phyloP scores from a whole-genome alignment of 2,329 filamentous ascomycete genomes.

The Aspergillus floridensis region DNA sequence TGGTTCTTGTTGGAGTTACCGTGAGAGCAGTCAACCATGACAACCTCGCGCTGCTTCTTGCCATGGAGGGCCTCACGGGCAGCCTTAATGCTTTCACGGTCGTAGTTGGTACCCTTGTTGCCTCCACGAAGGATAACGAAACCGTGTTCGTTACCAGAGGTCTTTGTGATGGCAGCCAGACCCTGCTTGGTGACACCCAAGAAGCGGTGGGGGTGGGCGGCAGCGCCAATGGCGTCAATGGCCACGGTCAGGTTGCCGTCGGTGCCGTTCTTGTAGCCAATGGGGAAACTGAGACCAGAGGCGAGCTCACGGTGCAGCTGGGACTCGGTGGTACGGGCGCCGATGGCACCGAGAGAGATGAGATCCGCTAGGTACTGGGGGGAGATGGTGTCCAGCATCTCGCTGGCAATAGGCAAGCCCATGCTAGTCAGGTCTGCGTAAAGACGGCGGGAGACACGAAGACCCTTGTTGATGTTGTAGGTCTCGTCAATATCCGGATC shows the following conservation, averaged over 20 bases:
- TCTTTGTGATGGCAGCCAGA: conserved; percentile 89
- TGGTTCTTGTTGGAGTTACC: conserved; percentile 98
- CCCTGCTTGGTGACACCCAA: conserved; percentile 98
- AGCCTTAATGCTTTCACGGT: conserved; percentile 74
- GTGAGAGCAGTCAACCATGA: conserved; percentile 99
- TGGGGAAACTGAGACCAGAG: conserved; percentile 91
- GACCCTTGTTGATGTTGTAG: conserved; percentile 98
- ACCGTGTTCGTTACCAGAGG: conserved; percentile 90
- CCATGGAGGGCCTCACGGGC: conserved; percentile 75
- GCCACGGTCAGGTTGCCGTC: conserved; percentile 88
- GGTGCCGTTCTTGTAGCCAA: conserved; percentile 99
- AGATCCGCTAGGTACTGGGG: conserved; percentile 96
- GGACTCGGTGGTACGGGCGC: conserved; percentile 91
- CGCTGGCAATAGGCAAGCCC: conserved; percentile 92
- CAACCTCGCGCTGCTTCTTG: conserved; percentile 80
- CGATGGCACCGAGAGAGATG: conserved; percentile 92
- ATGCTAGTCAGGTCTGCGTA: conserved; percentile 83
- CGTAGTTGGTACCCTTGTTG: conserved; percentile 89
- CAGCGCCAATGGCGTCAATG: conserved; percentile 89
- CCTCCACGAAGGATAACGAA: conserved; percentile 95
- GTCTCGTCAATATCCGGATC: conserved; percentile 96
- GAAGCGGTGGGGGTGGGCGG: conserved; percentile 73
- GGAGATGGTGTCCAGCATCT: conserved; percentile 99
- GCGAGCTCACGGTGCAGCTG: conserved; percentile 96
- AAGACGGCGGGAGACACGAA: conserved; percentile 86